phyloP scores from a whole-genome alignment of 106 monocot species.

The Dendrobium officinale region DNA sequence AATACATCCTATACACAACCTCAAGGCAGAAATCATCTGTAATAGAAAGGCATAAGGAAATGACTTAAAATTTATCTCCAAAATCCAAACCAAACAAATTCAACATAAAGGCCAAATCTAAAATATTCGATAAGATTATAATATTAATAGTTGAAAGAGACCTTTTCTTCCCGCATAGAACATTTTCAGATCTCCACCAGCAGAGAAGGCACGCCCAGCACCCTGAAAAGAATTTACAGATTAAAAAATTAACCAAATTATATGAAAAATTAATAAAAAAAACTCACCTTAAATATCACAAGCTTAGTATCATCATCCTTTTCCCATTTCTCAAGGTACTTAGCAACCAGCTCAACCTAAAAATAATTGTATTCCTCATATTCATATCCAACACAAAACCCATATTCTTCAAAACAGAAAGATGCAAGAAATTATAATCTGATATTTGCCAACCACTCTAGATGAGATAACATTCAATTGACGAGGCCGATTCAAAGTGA shows the following conservation, averaged over 20 bases:
- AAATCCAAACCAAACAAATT: neutral
- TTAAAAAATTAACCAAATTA: slow-evolving; percentile 1
- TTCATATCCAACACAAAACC: neutral
- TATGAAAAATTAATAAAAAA: neutral
- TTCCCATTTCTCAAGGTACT: slow-evolving; percentile 67
- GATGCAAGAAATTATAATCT: neutral
- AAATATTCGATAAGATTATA: no score
- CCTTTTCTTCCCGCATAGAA: slow-evolving; percentile 75
- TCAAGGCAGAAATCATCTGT: slow-evolving; percentile 68
- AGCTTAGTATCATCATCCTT: slow-evolving; percentile 50
- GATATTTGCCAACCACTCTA: slow-evolving; percentile 42
- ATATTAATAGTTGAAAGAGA: neutral
- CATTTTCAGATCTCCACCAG: slow-evolving; percentile 94
- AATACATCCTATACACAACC: slow-evolving; percentile 95
- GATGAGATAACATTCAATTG: slow-evolving; percentile 77
- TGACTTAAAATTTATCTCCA: neutral
- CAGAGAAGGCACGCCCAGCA: slow-evolving; percentile 73
- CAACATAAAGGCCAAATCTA: neutral
- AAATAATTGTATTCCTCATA: neutral
- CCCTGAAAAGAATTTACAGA: slow-evolving; percentile 30
- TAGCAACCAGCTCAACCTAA: slow-evolving; percentile 59
- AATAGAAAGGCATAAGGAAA: neutral
- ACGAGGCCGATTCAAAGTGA: slow-evolving; percentile 79
- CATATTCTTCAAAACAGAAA: neutral
- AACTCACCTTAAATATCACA: slow-evolving; percentile 52